These are phyloP conservation scores for Musa balbisiana DNA, from an alignment of 202 grass and related monocot genomes.

Conservation along the genomic window DNA sequence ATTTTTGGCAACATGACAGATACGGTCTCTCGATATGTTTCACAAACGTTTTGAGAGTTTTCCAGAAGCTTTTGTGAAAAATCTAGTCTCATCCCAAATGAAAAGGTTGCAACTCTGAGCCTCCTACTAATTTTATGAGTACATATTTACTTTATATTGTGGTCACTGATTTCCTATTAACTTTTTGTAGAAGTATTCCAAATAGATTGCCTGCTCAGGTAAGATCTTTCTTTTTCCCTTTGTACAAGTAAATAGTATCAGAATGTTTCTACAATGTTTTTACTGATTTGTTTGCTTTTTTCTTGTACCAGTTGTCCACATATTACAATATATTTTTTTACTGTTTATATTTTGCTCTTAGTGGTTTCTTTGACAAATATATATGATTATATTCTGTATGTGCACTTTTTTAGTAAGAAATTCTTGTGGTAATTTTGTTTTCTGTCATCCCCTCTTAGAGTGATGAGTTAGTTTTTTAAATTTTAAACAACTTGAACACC, in stretches of 20 bases:
- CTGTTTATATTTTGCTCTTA: neutral
- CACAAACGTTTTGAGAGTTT: constrained; percentile 99
- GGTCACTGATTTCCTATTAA: constrained; percentile 19
- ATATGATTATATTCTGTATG: too few relatives aligned
- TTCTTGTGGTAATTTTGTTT: too few relatives aligned
- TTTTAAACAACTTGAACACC: too few relatives aligned
- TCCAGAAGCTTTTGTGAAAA: constrained; percentile 85
- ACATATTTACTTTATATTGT: constrained; percentile 12
- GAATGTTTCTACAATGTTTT: neutral
- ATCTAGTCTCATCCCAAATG: constrained; percentile 43
- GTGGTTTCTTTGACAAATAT: too few relatives aligned
- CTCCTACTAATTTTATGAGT: constrained; percentile 1
- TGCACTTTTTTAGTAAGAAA: too few relatives aligned
- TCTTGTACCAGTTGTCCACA: neutral
- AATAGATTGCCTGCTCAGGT: constrained; percentile 55
- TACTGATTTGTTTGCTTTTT: too few relatives aligned
- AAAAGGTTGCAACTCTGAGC: constrained; percentile 21
- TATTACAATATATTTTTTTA: neutral
- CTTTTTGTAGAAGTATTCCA: constrained; percentile 36
- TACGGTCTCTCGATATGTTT: constrained; percentile 92
- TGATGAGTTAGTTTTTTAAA: too few relatives aligned
- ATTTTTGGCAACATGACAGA: constrained; percentile 46
- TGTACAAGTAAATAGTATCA: neutral
- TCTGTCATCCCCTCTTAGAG: too few relatives aligned
- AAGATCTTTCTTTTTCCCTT: neutral